Evolutionary conservation across 306 rosid genomes (phyloP).

Genomic region (Phaseolus lunatus): DNA sequence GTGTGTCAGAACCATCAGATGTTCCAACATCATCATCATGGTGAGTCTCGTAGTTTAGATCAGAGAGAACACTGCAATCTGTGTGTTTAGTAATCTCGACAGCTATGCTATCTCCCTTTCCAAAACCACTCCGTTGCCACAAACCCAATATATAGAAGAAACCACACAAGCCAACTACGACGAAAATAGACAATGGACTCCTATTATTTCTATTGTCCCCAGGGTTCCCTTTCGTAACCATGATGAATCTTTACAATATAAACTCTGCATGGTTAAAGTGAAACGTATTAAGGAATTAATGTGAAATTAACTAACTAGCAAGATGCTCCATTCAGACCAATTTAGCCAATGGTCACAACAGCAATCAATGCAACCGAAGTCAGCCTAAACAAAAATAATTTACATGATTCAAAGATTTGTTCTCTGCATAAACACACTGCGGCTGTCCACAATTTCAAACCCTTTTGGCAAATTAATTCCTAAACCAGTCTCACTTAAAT

Average conservation of each 20-base stretch:
- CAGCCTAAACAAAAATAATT: neutral
- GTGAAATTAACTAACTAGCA: conserved; percentile 14
- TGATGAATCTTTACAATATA: conserved; percentile 48
- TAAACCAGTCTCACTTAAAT: neutral
- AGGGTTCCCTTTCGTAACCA: conserved; percentile 78
- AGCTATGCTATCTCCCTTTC: conserved; percentile 90
- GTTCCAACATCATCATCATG: conserved; percentile 57
- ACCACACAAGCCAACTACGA: conserved; percentile 72
- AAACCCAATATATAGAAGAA: conserved; percentile 83
- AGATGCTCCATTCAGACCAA: neutral
- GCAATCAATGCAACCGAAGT: neutral
- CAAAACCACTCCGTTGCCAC: conserved; percentile 91
- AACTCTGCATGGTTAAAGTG: conserved; percentile 24
- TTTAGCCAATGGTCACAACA: neutral
- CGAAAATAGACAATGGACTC: conserved; percentile 59
- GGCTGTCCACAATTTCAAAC: neutral
- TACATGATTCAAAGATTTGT: neutral
- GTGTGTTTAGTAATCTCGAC: conserved; percentile 68
- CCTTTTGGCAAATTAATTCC: conserved; percentile 11
- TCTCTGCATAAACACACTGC: neutral
- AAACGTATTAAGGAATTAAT: conserved; percentile 28
- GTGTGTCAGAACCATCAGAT: conserved; percentile 43
- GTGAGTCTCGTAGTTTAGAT: conserved; percentile 78
- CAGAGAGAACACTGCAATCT: conserved; percentile 74
- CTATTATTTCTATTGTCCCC: conserved; percentile 66